phyloP scores from a whole-genome alignment of 164 flowering plant genomes.

The grape (Vitis vinifera) region ASM3070453v1 NC_081822.1:9621001-9621500 shows the following conservation, averaged over 20 bases:
- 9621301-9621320: conserved; percentile 67
- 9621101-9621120: conserved; percentile 78
- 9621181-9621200: conserved; percentile 52
- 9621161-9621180: conserved; percentile 76
- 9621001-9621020: conserved; percentile 86
- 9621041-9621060: conserved; percentile 98
- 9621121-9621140: conserved; percentile 89
- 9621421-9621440: conserved; percentile 66
- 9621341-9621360: conserved; percentile 76
- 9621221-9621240: conserved; percentile 30
- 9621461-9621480: conserved; percentile 66
- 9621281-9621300: conserved; percentile 63
- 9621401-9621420: conserved; percentile 74
- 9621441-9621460: conserved; percentile 67
- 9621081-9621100: conserved; percentile 69
- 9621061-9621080: conserved; percentile 82
- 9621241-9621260: conserved; percentile 32
- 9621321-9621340: conserved; percentile 69
- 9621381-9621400: conserved; percentile 64
- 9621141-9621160: conserved; percentile 70
- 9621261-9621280: conserved; percentile 79
- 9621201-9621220: conserved; percentile 26
- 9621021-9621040: conserved; percentile 82
- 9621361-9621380: conserved; percentile 66
- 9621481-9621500: conserved; percentile 43